phyloP scores from a whole-genome alignment of 345 rosid species.

The Rubroshorea leprosula region DNA sequence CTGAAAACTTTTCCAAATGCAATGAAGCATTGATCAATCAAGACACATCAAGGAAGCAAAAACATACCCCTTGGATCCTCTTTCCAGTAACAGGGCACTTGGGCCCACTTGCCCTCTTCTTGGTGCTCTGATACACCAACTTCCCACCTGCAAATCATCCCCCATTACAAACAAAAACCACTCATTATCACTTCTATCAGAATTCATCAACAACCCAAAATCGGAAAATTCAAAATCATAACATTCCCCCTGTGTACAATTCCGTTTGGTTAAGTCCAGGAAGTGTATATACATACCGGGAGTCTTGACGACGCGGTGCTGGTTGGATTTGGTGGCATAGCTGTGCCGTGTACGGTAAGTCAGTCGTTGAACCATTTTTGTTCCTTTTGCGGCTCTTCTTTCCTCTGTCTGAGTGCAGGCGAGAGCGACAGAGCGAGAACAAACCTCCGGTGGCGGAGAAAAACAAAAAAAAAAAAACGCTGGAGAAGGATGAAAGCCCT shows the following conservation, averaged over 20 bases:
- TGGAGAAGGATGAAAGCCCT: neutral
- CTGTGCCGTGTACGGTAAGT: conserved; percentile 51
- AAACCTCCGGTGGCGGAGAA: neutral
- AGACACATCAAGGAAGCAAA: neutral
- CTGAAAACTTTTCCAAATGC: neutral
- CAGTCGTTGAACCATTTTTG: conserved; percentile 69
- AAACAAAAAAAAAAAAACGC: neutral
- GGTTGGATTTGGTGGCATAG: conserved; percentile 62
- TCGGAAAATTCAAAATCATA: neutral
- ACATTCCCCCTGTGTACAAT: no score
- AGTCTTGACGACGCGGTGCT: conserved; percentile 54
- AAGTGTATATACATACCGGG: conserved; percentile 27
- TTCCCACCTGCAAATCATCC: conserved; percentile 46
- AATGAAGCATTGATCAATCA: neutral
- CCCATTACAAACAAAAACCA: neutral
- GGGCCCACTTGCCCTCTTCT: conserved; percentile 66
- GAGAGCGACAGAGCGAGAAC: neutral
- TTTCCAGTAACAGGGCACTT: conserved; percentile 64
- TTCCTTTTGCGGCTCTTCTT: neutral
- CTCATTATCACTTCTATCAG: neutral
- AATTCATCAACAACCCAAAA: neutral
- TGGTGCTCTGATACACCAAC: conserved; percentile 61
- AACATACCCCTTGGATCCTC: conserved; percentile 60
- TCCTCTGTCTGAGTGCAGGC: neutral
- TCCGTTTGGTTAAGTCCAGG: neutral